phyloP scores from a whole-genome alignment of 306 rosid genomes.

The Vigna hirtella region DNA sequence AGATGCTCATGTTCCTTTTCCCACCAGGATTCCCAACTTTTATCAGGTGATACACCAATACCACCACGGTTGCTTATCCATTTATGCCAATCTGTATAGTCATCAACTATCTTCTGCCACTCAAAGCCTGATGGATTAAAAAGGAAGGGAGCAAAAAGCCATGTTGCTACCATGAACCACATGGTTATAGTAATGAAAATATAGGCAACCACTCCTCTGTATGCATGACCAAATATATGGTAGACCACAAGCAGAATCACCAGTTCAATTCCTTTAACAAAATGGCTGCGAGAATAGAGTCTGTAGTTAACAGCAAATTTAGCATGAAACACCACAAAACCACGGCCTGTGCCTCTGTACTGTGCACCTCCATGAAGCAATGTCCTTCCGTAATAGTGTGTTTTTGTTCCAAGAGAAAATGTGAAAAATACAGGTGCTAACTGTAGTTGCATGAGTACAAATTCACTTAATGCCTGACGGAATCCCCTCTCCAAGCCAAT shows the following conservation, averaged over 20 bases:
- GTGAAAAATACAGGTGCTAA: slow-evolving; percentile 92
- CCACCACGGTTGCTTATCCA: slow-evolving; percentile 95
- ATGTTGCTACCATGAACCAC: slow-evolving; percentile 95
- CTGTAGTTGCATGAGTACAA: slow-evolving; percentile 90
- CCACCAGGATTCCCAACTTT: slow-evolving; percentile 99
- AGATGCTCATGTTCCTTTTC: slow-evolving; percentile 90
- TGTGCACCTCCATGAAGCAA: slow-evolving; percentile 98
- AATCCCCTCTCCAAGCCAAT: slow-evolving; percentile 95
- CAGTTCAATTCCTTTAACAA: slow-evolving; percentile 92
- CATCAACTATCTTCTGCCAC: slow-evolving; percentile 98
- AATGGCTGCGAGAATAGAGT: slow-evolving; percentile 95
- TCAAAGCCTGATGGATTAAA: slow-evolving; percentile 98
- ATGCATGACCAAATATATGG: slow-evolving; percentile 84
- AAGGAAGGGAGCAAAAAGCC: slow-evolving; percentile 99
- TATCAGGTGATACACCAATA: slow-evolving; percentile 80
- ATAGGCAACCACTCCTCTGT: slow-evolving; percentile 66
- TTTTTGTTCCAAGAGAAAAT: slow-evolving; percentile 94
- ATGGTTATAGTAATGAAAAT: slow-evolving; percentile 79
- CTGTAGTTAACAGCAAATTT: slow-evolving; percentile 94
- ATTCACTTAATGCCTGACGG: slow-evolving; percentile 83
- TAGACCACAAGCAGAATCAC: slow-evolving; percentile 89
- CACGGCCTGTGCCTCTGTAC: slow-evolving; percentile 95
- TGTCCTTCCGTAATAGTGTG: slow-evolving; percentile 96
- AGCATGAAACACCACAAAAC: slow-evolving; percentile 96
- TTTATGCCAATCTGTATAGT: slow-evolving; percentile 95